phyloP scores from a whole-genome alignment of 495 filamentous ascomycete species.

The Penicillium maclennaniae region DNA sequence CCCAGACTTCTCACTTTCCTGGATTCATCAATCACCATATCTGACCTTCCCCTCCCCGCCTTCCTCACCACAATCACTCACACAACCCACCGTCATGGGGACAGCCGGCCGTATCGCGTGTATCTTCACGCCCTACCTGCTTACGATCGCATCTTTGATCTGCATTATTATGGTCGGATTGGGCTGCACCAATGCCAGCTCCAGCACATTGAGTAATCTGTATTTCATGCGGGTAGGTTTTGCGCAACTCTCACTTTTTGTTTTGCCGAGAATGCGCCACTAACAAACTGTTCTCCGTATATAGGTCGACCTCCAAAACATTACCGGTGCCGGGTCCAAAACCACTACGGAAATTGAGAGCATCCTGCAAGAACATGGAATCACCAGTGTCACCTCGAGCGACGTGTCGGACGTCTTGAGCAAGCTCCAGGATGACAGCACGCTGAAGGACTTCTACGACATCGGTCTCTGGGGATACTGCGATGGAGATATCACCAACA shows the following conservation, averaged over 20 bases:
- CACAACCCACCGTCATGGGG: conserved; percentile 49
- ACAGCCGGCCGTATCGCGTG: conserved; percentile 74
- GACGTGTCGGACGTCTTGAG: conserved; percentile 31
- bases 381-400: conserved; percentile 28
- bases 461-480: conserved; percentile 89
- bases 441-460: conserved; percentile 73
- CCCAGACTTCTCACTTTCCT: not conserved
- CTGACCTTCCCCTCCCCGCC: not conserved
- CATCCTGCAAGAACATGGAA: conserved; percentile 23
- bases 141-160: conserved; percentile 69
- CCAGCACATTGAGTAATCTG: conserved; percentile 44
- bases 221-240: conserved; percentile 68
- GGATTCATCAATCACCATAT: not conserved
- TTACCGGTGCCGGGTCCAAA: conserved; percentile 26
- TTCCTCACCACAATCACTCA: not conserved
- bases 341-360: conserved; percentile 20
- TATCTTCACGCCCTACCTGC: conserved; percentile 73
- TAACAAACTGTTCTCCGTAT: conserved; percentile 4
- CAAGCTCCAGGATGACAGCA: conserved; percentile 43
- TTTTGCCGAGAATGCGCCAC: not conserved
- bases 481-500: conserved; percentile 54
- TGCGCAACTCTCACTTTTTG: not conserved
- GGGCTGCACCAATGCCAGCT: conserved; percentile 64
- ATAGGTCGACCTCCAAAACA: conserved; percentile 39
- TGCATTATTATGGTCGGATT: conserved; percentile 69